Percentiles rank a stretch among this genome's conserved stretches.
phyloP scores from a whole-genome alignment of 2,329 filamentous ascomycete genomes.

The Diaporthe helianthi region DNA sequence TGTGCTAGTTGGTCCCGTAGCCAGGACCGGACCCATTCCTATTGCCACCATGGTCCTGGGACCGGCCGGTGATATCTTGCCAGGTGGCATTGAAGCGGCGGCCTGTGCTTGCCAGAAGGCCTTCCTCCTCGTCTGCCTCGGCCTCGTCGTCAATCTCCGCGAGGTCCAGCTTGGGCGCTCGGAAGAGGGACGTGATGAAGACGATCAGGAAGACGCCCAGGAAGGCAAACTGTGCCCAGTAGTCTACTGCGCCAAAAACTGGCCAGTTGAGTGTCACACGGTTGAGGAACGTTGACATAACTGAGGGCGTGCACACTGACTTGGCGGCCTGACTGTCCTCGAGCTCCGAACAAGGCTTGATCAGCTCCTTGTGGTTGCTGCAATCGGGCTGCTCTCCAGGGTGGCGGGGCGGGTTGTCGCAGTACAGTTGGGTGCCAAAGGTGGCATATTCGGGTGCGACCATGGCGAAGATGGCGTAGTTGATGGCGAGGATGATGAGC shows the following conservation, averaged over 20 bases:
- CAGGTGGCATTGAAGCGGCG: slow-evolving; percentile 84
- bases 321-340: slow-evolving; percentile 74
- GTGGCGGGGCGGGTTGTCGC: slow-evolving; percentile 71
- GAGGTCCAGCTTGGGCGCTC: slow-evolving; percentile 78
- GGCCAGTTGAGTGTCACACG: slow-evolving; percentile 93
- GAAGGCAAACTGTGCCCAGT: slow-evolving; percentile 96
- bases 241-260: slow-evolving; percentile 90
- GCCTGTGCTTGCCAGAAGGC: slow-evolving; percentile 82
- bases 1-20: slow-evolving; percentile 29
- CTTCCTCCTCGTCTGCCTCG: slow-evolving; percentile 92
- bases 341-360: slow-evolving; percentile 83
- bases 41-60: slow-evolving; percentile 4
- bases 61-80: slow-evolving; percentile 80
- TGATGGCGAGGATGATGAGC: slow-evolving; percentile 87
- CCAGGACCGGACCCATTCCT: slow-evolving; percentile 5
- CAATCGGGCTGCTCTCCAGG: slow-evolving; percentile 78
- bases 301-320: slow-evolving; percentile 86
- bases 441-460: slow-evolving; percentile 96
- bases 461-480: slow-evolving; percentile 91
- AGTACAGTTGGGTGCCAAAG: slow-evolving; percentile 94
- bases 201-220: slow-evolving; percentile 83
- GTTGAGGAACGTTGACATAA: slow-evolving; percentile 93
- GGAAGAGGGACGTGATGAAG: slow-evolving; percentile 79
- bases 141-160: slow-evolving; percentile 85
- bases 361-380: slow-evolving; percentile 70